Evolutionary conservation across 352 stramenopile genomes (phyloP).

Genomic region (Aphanomyces astaci): DNA sequence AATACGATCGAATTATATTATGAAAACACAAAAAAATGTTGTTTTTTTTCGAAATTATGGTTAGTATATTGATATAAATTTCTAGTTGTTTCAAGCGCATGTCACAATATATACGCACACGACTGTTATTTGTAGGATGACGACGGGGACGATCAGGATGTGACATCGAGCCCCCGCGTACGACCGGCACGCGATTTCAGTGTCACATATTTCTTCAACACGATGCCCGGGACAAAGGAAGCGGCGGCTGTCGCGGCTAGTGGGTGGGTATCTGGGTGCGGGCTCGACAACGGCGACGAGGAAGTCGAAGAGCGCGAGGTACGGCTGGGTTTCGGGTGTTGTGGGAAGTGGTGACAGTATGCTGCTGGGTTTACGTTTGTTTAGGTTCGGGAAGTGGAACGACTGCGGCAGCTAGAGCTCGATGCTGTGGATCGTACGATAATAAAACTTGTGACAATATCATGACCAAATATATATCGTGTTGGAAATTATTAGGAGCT

Average conservation of each 20-base stretch:
- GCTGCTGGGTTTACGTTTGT: not conserved
- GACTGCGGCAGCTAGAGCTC: constrained; percentile 2
- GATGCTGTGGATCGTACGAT: constrained; percentile 2
- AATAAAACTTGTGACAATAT: too few species aligned
- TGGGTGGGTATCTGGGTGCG: not conserved
- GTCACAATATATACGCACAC: too few species aligned
- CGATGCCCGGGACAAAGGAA: not conserved
- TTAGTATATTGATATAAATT: too few species aligned
- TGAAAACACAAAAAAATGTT: too few species aligned
- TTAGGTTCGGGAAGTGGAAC: constrained; percentile 1
- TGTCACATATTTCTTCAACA: constrained; percentile 11
- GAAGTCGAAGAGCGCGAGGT: constrained; percentile 14
- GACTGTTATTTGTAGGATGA: too few species aligned
- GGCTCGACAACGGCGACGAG: constrained; percentile 18
- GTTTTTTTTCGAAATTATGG: too few species aligned
- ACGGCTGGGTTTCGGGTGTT: too few species aligned
- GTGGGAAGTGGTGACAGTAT: too few species aligned
- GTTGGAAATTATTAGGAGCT: not conserved
- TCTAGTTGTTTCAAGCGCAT: too few species aligned
- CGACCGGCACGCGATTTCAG: not conserved
- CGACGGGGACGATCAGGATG: not conserved
- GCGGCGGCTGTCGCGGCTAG: not conserved
- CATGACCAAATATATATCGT: too few species aligned
- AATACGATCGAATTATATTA: too few species aligned
- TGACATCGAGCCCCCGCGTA: not conserved